These are phyloP conservation scores for Pyrus hybrid DNA, from an alignment of 331 rosid species.

Conservation along the genomic window DNA sequence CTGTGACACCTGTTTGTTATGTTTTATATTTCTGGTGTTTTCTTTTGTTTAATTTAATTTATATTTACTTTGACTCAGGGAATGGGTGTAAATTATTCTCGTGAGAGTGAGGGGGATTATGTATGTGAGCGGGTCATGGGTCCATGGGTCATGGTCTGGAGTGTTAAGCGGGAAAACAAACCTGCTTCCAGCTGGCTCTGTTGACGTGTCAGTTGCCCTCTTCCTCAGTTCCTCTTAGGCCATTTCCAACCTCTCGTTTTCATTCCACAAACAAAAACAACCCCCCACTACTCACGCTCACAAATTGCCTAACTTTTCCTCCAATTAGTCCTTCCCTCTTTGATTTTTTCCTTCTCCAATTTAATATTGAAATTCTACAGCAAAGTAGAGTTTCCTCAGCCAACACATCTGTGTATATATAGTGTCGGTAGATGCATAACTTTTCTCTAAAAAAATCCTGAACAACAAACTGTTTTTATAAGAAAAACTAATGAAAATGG, in stretches of 20 bases:
- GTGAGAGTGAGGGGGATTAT: not conserved
- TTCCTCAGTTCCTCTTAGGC: not conserved
- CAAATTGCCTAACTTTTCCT: not conserved
- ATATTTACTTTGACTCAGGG: too few species aligned
- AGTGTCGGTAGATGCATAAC: too few species aligned
- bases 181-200: slow-evolving; percentile 8
- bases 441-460: too few species aligned
- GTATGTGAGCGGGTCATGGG: slow-evolving; percentile 7
- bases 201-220: slow-evolving; percentile 9
- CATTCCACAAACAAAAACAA: not conserved
- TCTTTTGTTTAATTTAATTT: too few species aligned
- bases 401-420: too few species aligned
- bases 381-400: too few species aligned
- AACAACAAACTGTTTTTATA: too few species aligned
- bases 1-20: too few species aligned
- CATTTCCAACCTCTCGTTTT: not conserved
- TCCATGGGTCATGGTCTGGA: not conserved
- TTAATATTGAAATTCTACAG: too few species aligned
- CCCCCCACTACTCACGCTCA: not conserved
- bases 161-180: slow-evolving; percentile 1
- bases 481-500: too few species aligned
- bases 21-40: too few species aligned
- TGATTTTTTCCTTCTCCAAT: not conserved
- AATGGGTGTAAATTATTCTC: too few species aligned
- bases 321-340: not conserved